Evolutionary conservation across 345 rosid species (phyloP).

Genomic region (Sisymbrium altissimum): DNA sequence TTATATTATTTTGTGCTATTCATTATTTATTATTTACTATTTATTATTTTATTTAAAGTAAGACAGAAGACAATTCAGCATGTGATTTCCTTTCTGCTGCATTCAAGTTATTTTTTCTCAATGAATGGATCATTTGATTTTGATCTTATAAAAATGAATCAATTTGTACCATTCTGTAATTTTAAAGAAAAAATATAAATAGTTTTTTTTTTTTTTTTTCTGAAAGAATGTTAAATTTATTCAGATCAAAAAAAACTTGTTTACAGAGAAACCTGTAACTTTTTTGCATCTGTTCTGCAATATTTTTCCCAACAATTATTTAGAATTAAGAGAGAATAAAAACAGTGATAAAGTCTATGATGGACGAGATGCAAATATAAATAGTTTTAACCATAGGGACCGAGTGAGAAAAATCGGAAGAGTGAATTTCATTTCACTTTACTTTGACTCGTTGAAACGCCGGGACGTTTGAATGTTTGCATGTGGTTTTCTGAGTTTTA

Average conservation of each 20-base stretch:
- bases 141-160: not conserved
- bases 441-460: constrained; percentile 1
- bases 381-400: too few species aligned
- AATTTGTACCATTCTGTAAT: not conserved
- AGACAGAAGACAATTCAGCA: not conserved
- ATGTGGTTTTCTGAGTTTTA: not conserved
- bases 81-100: not conserved
- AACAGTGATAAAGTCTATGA: too few species aligned
- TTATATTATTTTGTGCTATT: not conserved
- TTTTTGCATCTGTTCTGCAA: too few species aligned
- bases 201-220: too few species aligned
- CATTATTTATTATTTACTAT: not conserved
- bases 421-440: not conserved
- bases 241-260: too few species aligned
- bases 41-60: not conserved
- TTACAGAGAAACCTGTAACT: too few species aligned
- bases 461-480: constrained; percentile 10
- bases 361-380: too few species aligned
- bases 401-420: not conserved
- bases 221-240: too few species aligned
- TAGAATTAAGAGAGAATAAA: too few species aligned
- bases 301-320: too few species aligned
- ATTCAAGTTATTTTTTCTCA: not conserved
- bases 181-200: too few species aligned
- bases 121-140: not conserved